Evolutionary conservation across 495 filamentous ascomycete species (phyloP), one percentile per base, ranked within the genome.

Genomic region (Parmelia sp.): DNA sequence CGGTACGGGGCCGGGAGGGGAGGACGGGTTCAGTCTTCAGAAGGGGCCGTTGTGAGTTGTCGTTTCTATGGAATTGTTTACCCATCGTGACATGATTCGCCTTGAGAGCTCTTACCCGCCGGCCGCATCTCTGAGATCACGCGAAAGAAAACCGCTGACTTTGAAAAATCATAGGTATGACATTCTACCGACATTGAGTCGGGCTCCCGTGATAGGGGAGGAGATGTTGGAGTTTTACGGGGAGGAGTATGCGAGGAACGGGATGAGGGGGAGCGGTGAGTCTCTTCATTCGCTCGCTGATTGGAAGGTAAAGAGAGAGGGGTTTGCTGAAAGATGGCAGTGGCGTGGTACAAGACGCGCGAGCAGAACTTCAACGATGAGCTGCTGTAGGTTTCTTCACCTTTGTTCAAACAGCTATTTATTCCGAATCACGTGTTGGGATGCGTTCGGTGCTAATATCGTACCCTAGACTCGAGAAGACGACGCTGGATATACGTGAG

Each of bases 301-400:
- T 42, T 58, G 9, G 25, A 21, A 45, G n/a, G n/a, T n/a, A n/a
- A n/a, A n/a, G n/a, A n/a, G n/a, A n/a, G n/a, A n/a, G n/a, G n/a
- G n/a, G n/a, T n/a, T n/a, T n/a, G n/a, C n/a, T n/a, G n/a, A n/a
- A n/a, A n/a, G n/a, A n/a, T n/a, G n/a, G n/a, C 55, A 86, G 84
- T 86, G 59, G 87, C 92, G 69, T 97, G 92, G 91, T 97, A 97
- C 73, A 82, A 88, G 21, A 88, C 84, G 4, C 73, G 78, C 1
- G 71, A 84, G 71, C 72, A 88, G 60, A 96, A 96, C 72, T 88
- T 79, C 71, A 78, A 89, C 14, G 90, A 96, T 59, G 93, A 97
- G 68, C 70, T 81, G 49, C 75, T 73, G 71, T 81, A 80, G 66
- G 73, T 7, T 1, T 49, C 14, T 1, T 25, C 4, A 2, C 45